These are phyloP conservation scores for Moricandia arvensis DNA, from an alignment of 345 rosid species.

Conservation along the genomic window DNA sequence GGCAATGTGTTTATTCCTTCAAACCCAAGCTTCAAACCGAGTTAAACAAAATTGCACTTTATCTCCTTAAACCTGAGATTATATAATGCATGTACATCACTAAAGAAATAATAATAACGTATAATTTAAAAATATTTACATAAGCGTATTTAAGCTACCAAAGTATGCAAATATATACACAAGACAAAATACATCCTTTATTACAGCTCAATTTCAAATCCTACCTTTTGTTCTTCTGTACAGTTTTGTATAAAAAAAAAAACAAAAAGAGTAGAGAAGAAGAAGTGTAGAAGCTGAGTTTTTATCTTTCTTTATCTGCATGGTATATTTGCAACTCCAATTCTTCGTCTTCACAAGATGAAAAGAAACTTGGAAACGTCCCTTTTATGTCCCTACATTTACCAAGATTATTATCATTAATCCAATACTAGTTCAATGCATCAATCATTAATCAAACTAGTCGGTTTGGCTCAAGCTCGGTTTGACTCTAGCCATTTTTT, in stretches of 20 bases:
- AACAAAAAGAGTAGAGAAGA: not conserved
- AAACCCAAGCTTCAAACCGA: not conserved
- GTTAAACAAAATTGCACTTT: not conserved
- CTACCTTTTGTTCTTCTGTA: not conserved
- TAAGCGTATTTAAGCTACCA: not conserved
- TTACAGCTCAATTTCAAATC: not conserved
- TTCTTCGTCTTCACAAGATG: constrained; percentile 62
- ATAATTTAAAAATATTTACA: not conserved
- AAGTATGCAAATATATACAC: not conserved
- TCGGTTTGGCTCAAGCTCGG: not conserved
- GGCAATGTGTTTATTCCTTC: not conserved
- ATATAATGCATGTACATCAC: not conserved
- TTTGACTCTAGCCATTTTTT: not conserved
- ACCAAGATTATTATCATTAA: not conserved
- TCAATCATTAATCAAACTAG: not conserved
- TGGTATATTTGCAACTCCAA: constrained; percentile 39
- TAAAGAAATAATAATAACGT: too few species aligned
- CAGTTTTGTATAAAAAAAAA: not conserved
- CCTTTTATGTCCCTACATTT: constrained; percentile 71
- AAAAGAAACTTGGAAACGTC: constrained; percentile 78
- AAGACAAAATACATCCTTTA: not conserved
- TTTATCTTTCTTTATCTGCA: not conserved
- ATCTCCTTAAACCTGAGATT: not conserved
- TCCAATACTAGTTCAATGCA: not conserved
- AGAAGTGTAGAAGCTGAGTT: not conserved